A percentile compares a stretch with the other conserved stretches of the same genome.
Evolutionary conservation across 306 rosid species (phyloP).

Genomic region (Quercus wislizeni): DNA sequence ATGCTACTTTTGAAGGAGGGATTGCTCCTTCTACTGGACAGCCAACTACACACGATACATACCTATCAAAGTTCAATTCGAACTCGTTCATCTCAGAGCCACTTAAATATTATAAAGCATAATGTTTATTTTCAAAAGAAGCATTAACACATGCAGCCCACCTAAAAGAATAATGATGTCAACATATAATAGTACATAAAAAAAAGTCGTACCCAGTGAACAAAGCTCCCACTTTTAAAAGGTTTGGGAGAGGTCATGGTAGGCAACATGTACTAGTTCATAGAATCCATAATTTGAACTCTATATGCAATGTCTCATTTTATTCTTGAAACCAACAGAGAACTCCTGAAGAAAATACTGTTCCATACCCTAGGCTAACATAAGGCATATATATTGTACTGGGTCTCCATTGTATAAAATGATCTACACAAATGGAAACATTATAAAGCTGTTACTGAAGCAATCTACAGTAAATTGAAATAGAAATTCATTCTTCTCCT

Average conservation of each 20-base stretch:
- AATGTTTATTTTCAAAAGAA: neutral
- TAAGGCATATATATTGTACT: neutral
- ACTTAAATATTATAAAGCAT: neutral
- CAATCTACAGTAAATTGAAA: too few relatives aligned
- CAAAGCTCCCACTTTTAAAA: too few relatives aligned
- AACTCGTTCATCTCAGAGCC: conserved; percentile 10
- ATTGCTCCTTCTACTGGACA: conserved; percentile 93
- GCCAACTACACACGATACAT: conserved; percentile 87
- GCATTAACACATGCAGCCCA: neutral
- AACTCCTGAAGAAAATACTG: neutral
- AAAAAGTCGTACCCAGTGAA: neutral
- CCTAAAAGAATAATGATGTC: neutral
- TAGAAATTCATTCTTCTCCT: too few relatives aligned
- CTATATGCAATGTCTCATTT: neutral
- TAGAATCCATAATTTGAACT: neutral
- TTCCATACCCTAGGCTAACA: neutral
- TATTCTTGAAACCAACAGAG: neutral
- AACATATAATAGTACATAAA: neutral
- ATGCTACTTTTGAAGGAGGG: conserved; percentile 79
- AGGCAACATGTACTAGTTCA: neutral
- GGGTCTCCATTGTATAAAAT: neutral
- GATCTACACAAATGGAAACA: neutral
- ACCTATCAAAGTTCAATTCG: conserved; percentile 45
- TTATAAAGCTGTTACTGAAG: too few relatives aligned
- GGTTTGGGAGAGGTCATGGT: too few relatives aligned